phyloP scores from a whole-genome alignment of 345 rosid species.

The Salix suchowensis region DNA sequence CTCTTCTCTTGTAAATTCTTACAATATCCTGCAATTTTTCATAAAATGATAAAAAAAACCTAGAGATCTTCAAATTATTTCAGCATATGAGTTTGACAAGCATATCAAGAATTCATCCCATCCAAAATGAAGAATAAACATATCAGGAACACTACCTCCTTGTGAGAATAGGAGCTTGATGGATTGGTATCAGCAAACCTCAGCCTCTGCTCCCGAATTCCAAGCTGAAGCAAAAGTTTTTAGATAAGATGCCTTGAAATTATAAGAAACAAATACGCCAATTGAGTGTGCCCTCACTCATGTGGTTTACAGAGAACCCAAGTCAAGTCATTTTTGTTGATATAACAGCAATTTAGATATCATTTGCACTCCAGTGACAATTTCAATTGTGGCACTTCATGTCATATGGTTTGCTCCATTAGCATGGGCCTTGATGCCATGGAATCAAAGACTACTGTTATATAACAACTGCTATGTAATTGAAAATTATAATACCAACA shows the following conservation, averaged over 20 bases:
- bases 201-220: slow-evolving; percentile 73
- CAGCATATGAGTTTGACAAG: slow-evolving; percentile 3
- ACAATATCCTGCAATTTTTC: slow-evolving; percentile 55
- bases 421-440: not conserved
- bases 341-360: no score
- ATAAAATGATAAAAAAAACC: not conserved
- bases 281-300: not conserved
- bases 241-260: slow-evolving; percentile 6
- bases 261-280: not conserved
- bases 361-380: not conserved
- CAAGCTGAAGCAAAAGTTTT: slow-evolving; percentile 48
- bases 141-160: slow-evolving; percentile 52
- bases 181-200: slow-evolving; percentile 66
- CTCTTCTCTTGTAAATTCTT: slow-evolving; percentile 79
- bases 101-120: not conserved
- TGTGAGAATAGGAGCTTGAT: slow-evolving; percentile 73
- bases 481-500: not conserved
- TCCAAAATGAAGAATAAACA: not conserved
- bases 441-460: not conserved
- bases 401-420: not conserved
- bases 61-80: not conserved
- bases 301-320: not conserved
- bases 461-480: no score
- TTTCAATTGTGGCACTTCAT: not conserved
- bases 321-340: not conserved